A percentile compares a stretch with the other conserved stretches of the same genome.
Evolutionary conservation across 305 asterid species (phyloP).

Genomic region (Coffea humblotiana): DNA sequence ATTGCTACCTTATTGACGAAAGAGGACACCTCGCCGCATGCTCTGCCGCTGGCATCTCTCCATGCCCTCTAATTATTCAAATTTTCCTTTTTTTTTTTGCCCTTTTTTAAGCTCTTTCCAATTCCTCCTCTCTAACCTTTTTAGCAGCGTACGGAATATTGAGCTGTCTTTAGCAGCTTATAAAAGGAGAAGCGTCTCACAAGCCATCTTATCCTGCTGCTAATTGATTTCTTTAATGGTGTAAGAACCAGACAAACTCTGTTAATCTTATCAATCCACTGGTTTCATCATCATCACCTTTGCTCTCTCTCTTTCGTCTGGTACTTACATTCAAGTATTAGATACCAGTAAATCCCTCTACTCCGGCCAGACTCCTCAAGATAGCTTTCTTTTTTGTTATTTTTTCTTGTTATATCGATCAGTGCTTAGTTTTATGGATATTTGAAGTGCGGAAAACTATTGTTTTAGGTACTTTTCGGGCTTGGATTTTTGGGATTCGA

Average conservation of each 20-base stretch:
- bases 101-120: conserved; percentile 8
- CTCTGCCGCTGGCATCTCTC: conserved; percentile 1
- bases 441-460: neutral
- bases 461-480: neutral
- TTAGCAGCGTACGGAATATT: conserved; percentile 3
- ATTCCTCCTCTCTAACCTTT: conserved; percentile 8
- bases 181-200: neutral
- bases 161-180: neutral
- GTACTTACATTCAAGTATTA: neutral
- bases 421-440: conserved; percentile 2
- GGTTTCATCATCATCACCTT: neutral
- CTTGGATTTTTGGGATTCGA: neutral
- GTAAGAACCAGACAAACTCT: conserved; percentile 16
- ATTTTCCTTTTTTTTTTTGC: neutral
- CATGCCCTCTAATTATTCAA: neutral
- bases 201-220: neutral
- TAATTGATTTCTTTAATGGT: conserved; percentile 9
- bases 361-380: neutral
- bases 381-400: conserved; percentile 1
- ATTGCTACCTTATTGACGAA: neutral
- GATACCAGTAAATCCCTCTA: conserved; percentile 5
- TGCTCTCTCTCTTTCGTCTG: neutral
- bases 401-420: neutral
- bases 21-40: neutral
- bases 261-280: conserved; percentile 13